Conservation (phyloP, 768 basidiomycete species). For the Leccinum boreale region DNA sequence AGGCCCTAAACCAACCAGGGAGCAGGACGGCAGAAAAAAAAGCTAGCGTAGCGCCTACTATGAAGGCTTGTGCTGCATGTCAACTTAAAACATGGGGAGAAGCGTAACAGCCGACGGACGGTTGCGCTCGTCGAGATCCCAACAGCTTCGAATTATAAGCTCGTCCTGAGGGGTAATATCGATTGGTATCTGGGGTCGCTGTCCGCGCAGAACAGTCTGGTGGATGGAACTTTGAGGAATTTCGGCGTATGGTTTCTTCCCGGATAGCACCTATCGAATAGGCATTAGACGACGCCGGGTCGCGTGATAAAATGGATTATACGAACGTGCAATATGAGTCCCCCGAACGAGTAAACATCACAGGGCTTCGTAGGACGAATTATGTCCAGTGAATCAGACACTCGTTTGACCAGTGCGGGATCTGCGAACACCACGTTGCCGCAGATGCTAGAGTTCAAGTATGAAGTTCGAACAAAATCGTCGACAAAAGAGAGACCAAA, state of each 20-base stretch:
- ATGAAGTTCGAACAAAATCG: constrained; percentile 28
- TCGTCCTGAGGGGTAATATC: constrained; percentile 1
- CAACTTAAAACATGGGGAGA: not conserved
- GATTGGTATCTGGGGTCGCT: constrained; percentile 12
- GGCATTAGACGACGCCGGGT: constrained; percentile 5
- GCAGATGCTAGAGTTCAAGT: constrained; percentile 30
- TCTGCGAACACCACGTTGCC: constrained; percentile 50
- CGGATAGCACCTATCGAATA: constrained; percentile 17
- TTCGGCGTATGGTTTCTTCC: constrained; percentile 18
- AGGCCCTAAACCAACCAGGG: too few relatives aligned
- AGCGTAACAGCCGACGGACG: constrained; percentile 19
- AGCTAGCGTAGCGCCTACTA: too few relatives aligned
- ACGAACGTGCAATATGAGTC: constrained; percentile 34
- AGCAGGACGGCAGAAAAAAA: too few relatives aligned
- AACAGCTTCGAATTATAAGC: constrained; percentile 15
- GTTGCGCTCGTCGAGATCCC: constrained; percentile 11
- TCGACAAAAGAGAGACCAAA: constrained; percentile 38
- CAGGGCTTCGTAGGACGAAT: constrained; percentile 16
- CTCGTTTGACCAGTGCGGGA: constrained; percentile 24
- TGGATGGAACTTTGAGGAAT: not conserved
- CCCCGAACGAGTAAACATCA: constrained; percentile 33
- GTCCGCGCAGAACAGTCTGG: not conserved
- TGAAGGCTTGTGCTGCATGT: not conserved
- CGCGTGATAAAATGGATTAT: not conserved
- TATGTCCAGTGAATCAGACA: not conserved